Evolutionary conservation across 208 protist species (phyloP).

Genomic region (Herpetomonas muscarum): DNA sequence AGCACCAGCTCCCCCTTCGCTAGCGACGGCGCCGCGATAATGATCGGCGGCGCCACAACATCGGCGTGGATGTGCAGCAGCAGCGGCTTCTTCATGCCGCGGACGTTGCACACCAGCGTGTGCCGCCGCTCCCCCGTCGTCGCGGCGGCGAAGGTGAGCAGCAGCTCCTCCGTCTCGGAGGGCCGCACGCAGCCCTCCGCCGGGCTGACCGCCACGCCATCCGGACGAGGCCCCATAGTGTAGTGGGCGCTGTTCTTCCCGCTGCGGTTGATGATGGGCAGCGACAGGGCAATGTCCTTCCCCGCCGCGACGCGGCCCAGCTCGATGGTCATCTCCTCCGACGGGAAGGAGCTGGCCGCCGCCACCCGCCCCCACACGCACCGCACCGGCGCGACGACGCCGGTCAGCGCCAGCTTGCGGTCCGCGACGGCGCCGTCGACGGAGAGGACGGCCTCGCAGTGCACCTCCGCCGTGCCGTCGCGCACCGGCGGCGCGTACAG

Average conservation of each 20-base stretch:
- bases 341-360: constrained; percentile 1
- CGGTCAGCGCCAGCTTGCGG: constrained; percentile 58
- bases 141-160: constrained; percentile 40
- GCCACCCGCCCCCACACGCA: constrained; percentile 44
- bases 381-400: constrained; percentile 52
- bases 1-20: constrained; percentile 69
- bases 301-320: constrained; percentile 77
- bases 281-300: constrained; percentile 18
- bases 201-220: constrained; percentile 72
- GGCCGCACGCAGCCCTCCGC: constrained; percentile 49
- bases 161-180: constrained; percentile 69
- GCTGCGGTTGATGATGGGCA: constrained; percentile 65
- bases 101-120: constrained; percentile 56
- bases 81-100: constrained; percentile 75
- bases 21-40: constrained; percentile 39
- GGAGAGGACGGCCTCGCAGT: constrained; percentile 42
- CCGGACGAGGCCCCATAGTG: constrained; percentile 50
- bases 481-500: constrained; percentile 64
- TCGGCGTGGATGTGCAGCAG: constrained; percentile 62
- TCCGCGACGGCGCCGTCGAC: constrained; percentile 71
- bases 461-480: constrained; percentile 26
- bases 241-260: constrained; percentile 76
- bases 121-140: constrained; percentile 27
- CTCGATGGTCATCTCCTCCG: constrained; percentile 47
- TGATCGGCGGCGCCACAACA: constrained; percentile 59